phyloP scores from a whole-genome alignment of 2,329 filamentous ascomycete species.

The Colletotrichum tamarilloi region DNA sequence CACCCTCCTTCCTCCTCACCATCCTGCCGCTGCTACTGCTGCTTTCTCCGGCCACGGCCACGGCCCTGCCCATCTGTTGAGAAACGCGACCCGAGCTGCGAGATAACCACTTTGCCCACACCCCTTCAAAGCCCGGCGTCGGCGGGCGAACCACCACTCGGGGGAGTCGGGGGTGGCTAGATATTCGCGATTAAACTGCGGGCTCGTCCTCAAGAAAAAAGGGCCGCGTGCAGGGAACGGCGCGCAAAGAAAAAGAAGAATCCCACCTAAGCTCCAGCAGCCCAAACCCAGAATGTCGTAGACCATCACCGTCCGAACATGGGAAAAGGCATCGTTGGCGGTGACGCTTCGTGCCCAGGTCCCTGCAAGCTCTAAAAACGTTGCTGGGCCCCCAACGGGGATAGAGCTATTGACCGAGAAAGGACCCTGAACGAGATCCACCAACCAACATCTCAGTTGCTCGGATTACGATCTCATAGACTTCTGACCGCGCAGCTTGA shows the following conservation, averaged over 20 bases:
- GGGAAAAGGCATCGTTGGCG: neutral
- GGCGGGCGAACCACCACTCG: conserved; percentile 13
- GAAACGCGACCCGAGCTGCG: conserved; percentile 1
- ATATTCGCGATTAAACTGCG: conserved; percentile 1
- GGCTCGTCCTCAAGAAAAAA: conserved; percentile 3
- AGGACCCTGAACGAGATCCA: conserved; percentile 2
- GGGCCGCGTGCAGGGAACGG: conserved; percentile 13
- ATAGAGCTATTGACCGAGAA: conserved; percentile 5
- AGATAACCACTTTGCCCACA: neutral
- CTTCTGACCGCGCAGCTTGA: neutral
- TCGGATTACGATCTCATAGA: conserved; percentile 4
- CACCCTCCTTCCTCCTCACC: conserved; percentile 15
- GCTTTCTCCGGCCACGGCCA: neutral
- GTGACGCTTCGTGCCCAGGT: neutral
- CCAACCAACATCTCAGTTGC: conserved; percentile 12
- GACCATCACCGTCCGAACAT: conserved; percentile 5
- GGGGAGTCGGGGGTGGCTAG: neutral
- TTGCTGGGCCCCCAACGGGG: neutral
- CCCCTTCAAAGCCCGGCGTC: neutral
- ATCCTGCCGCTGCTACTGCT: neutral
- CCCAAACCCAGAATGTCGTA: neutral
- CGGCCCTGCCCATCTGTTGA: conserved; percentile 18
- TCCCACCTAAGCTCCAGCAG: neutral
- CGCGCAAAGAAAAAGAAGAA: conserved; percentile 7
- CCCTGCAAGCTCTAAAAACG: conserved; percentile 21